Conservation (phyloP, 768 basidiomycete species). For the Amanita brunnescens region DNA sequence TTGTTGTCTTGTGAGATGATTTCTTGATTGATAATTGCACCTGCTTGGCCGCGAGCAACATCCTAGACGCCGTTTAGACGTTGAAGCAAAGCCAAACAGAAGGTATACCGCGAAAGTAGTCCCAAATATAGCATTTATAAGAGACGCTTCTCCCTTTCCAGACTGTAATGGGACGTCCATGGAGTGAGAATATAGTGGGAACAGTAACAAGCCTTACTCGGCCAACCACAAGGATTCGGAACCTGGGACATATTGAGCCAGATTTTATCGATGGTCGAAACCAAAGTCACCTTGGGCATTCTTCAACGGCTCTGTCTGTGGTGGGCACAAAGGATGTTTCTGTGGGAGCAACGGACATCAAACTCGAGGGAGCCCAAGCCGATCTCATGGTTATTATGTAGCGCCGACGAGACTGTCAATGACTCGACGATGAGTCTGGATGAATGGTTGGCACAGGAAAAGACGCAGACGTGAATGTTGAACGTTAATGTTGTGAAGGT, state of each 20-base stretch:
- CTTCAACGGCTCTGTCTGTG: not conserved
- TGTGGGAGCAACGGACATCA: too few relatives aligned
- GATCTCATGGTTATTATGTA: too few relatives aligned
- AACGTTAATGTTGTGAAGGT: too few relatives aligned
- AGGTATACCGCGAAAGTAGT: slow-evolving; percentile 9
- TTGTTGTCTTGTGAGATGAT: slow-evolving; percentile 15
- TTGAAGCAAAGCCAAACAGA: not conserved
- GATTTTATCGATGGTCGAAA: not conserved
- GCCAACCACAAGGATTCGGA: slow-evolving; percentile 14
- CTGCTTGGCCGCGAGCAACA: slow-evolving; percentile 16
- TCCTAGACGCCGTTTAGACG: slow-evolving; percentile 9
- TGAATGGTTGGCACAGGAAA: too few relatives aligned
- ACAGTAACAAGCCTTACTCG: slow-evolving; percentile 10
- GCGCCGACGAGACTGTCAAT: too few relatives aligned
- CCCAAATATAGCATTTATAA: slow-evolving; percentile 19
- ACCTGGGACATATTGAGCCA: slow-evolving; percentile 5
- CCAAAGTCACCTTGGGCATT: not conserved
- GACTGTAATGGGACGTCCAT: slow-evolving; percentile 9
- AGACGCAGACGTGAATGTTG: too few relatives aligned
- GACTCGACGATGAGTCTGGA: too few relatives aligned
- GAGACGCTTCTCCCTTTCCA: slow-evolving; percentile 23
- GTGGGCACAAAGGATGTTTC: not conserved
- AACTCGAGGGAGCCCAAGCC: too few relatives aligned
- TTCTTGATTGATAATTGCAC: slow-evolving; percentile 16
- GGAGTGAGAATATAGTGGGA: not conserved